Conservation (phyloP, 441 rosid species). For the Raphanus hybrid region DNA sequence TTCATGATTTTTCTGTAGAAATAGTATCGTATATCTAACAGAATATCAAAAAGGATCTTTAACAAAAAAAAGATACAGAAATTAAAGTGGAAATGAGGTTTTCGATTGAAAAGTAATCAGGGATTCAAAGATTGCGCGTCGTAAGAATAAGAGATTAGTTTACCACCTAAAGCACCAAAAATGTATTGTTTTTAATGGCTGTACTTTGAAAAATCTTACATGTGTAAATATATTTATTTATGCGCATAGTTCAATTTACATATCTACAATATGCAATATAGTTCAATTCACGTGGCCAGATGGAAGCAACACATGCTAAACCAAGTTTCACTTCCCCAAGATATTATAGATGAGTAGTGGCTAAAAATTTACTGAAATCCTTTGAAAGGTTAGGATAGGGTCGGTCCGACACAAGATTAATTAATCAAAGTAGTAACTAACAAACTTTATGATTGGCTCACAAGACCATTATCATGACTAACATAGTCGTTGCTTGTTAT, state of each 20-base stretch:
- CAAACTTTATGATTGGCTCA: slow-evolving; percentile 42
- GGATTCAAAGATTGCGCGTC: background rate
- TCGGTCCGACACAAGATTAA: slow-evolving; percentile 41
- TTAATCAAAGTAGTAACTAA: slow-evolving; percentile 39
- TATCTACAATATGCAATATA: slow-evolving; percentile 17
- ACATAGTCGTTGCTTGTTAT: slow-evolving; percentile 36
- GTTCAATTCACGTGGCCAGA: slow-evolving; percentile 44
- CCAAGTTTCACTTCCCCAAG: slow-evolving; percentile 15
- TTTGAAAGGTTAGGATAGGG: slow-evolving; percentile 32
- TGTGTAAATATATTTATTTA: background rate
- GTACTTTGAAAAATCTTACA: too few species aligned
- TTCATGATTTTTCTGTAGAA: background rate
- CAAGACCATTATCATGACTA: slow-evolving; percentile 36
- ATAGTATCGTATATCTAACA: background rate
- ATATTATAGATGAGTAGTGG: slow-evolving; percentile 27
- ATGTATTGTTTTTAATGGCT: too few species aligned
- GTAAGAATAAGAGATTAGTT: background rate
- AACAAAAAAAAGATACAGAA: background rate
- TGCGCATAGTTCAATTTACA: background rate
- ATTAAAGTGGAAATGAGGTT: background rate
- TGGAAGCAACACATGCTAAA: slow-evolving; percentile 37
- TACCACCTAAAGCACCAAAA: too few species aligned
- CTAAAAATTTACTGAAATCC: slow-evolving; percentile 23
- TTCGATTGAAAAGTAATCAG: background rate
- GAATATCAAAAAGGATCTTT: background rate